Percentiles rank a stretch among this genome's conserved stretches.
These are phyloP conservation scores for Lactifluus volemus DNA, from an alignment of 768 basidiomycete genomes.

Conservation along the genomic window DNA sequence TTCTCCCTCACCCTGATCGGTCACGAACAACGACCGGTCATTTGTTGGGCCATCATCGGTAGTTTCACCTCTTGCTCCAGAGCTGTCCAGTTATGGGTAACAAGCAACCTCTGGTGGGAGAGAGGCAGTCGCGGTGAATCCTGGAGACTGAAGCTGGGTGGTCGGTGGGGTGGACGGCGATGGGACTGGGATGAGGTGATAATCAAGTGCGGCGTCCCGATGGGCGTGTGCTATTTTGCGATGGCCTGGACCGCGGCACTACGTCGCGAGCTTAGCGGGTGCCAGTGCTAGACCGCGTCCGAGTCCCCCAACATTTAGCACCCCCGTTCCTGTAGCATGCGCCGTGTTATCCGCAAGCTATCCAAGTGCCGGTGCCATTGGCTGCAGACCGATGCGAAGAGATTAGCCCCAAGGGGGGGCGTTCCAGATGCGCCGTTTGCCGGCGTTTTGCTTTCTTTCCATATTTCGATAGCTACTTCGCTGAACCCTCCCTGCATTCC, in stretches of 20 bases:
- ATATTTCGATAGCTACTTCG: neutral
- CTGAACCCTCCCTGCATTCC: neutral
- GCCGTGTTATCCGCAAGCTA: neutral
- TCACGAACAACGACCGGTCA: slow-evolving; percentile 60
- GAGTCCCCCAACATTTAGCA: neutral
- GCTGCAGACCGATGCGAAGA: neutral
- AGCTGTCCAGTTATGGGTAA: slow-evolving; percentile 91
- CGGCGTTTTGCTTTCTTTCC: neutral
- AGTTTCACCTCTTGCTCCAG: slow-evolving; percentile 80
- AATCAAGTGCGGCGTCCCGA: slow-evolving; percentile 62
- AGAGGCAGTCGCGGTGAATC: slow-evolving; percentile 8
- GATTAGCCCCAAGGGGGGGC: neutral
- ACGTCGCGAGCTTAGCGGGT: slow-evolving; percentile 30
- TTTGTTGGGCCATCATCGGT: slow-evolving; percentile 85
- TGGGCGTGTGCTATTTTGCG: slow-evolving; percentile 63
- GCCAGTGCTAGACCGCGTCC: slow-evolving; percentile 9
- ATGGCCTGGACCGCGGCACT: slow-evolving; percentile 64
- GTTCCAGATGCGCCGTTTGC: neutral
- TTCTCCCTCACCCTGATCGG: slow-evolving; percentile 71
- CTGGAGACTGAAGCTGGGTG: slow-evolving; percentile 19
- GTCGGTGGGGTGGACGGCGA: slow-evolving; percentile 48
- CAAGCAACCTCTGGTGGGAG: slow-evolving; percentile 59
- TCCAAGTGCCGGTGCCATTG: neutral
- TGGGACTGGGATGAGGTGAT: slow-evolving; percentile 80
- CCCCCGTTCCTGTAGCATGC: slow-evolving; percentile 5